Evolutionary conservation across 2,329 filamentous ascomycete genomes (phyloP), one percentile per base, ranked within the genome.

Genomic region (Hawksworthiomyces lignivorus): DNA sequence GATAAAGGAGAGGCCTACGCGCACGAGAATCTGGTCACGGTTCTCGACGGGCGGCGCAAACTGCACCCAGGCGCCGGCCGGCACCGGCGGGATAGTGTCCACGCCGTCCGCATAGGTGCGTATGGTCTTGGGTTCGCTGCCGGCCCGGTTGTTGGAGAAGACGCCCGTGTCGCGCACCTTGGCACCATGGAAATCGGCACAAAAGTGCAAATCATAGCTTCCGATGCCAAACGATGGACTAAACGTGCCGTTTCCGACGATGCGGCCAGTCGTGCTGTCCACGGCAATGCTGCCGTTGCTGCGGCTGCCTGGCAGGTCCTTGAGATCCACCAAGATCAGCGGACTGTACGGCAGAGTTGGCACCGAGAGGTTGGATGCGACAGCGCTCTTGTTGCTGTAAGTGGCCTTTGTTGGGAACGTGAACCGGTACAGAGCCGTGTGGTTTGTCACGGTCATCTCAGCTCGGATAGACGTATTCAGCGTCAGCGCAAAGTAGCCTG

Each of bases 1-100:
- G 45, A 82, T 73, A 56, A 82, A 82, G 46, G 78, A 83, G 8
- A 82, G 60, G 0, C 79, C 80, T 37, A 82, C 72, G 4, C 74
- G 77, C 8, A 69, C 77, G n/a, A 73, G 58, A 12, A 84, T 62
- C 3, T 67, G 67, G 19, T 67, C 65, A 40, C 70, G 50, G n/a
- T 35, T 31, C 28, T 17, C 31, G 7, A 12, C 8, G 8, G 61
- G 45, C 3, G 69, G 51, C 31, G 69, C 47, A 44, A 82, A 81
- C 22, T 72, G 68, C 11, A 68, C 67, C 64, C 74, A 82, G 2
- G 69, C 75, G 3, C 77, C 77, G 0, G 58, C 61, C 39, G 27
- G 62, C 64, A 29, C 69, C 60, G 0, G 57, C 60, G 54, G 62
- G 45, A 39, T 54, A 62, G 3, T 45, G 21, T 48, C 39, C 5